Evolutionary conservation across 1,139 yeast species (phyloP), one percentile per base, ranked within the genome.

Genomic region (Diutina pseudorugosa): DNA sequence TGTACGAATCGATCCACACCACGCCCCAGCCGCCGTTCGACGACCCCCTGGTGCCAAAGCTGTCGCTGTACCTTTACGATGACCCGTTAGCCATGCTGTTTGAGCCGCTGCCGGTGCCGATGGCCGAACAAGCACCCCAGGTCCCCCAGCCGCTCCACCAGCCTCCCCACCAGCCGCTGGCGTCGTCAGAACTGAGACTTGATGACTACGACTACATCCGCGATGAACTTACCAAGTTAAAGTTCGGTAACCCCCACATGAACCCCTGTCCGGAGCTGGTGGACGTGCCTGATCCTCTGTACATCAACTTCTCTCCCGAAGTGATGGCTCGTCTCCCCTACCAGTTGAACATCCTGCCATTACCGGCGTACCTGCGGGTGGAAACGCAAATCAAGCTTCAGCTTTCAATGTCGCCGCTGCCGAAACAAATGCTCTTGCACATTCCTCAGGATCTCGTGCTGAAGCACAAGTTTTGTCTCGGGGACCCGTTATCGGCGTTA

Each of bases 321-420:
- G 56, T 67, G n/a, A 63, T 72, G 68, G 63, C 68, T 12, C 62
- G 65, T 12, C 69, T 85, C 55, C 89, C 89, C 3, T 85, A 80
- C 65, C 70, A 75, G 53, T 62, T 91, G 55, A 67, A 69, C 33
- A 70, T 90, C 1, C 69, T 75, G 12, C 85, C 82, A 53, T 69
- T 91, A 51, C 97, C 97, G 1, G 68, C 77, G 11, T 82, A 82
- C 59, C 88, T 96, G 9, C 78, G 98, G 58, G 98, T 93, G 5
- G 98, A 93, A 67, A 93, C 97, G 20, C 98, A 93, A 69, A 88
- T 91, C 63, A 91, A 89, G 65, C 71, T 93, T 54, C 75, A 79
- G 52, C 68, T 93, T 33, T 67, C 78, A 7, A 70, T 89, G 51
- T 74, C 80, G 40, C 96, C 95, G 2, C 78, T 88, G 11, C 94